These are phyloP conservation scores for Sarcodon aspratus DNA, from an alignment of 768 basidiomycete genomes.

Conservation along the genomic window DNA sequence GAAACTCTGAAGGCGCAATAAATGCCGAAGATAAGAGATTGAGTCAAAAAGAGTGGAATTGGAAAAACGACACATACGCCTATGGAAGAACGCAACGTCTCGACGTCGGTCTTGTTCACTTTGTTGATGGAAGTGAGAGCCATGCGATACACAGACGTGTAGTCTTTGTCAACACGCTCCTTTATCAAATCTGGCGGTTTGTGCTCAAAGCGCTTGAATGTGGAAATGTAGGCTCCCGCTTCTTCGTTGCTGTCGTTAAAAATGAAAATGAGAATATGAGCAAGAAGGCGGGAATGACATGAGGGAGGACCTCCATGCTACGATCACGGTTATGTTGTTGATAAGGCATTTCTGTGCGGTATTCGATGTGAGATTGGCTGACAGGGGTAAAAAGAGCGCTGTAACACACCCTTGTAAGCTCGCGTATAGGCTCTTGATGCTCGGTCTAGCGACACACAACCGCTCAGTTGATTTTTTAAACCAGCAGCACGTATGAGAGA, in stretches of 20 bases:
- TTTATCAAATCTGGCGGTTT: slow-evolving; percentile 91
- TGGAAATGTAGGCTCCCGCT: slow-evolving; percentile 82
- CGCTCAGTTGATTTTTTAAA: background rate
- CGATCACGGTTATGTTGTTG: slow-evolving; percentile 87
- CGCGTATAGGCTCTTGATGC: slow-evolving; percentile 84
- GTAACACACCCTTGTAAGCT: slow-evolving; percentile 71
- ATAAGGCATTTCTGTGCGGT: slow-evolving; percentile 61
- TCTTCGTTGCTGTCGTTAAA: slow-evolving; percentile 59
- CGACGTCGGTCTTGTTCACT: slow-evolving; percentile 96
- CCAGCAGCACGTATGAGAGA: background rate
- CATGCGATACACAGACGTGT: slow-evolving; percentile 67
- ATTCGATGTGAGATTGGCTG: background rate
- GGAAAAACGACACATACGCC: slow-evolving; percentile 45
- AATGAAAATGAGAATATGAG: background rate
- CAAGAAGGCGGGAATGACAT: background rate
- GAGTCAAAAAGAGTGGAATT: slow-evolving; percentile 1
- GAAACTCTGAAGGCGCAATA: slow-evolving; percentile 52
- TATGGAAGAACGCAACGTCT: slow-evolving; percentile 83
- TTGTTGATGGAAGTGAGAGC: slow-evolving; percentile 83
- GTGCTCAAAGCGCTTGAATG: slow-evolving; percentile 90
- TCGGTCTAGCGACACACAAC: slow-evolving; percentile 49
- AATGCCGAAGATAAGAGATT: background rate
- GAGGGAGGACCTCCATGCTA: slow-evolving; percentile 68
- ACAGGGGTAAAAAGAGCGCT: background rate
- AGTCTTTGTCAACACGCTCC: slow-evolving; percentile 87